Conservation (phyloP, 225 moss, liverwort and hornwort genomes). For the Rhytidiadelphus loreus region DNA sequence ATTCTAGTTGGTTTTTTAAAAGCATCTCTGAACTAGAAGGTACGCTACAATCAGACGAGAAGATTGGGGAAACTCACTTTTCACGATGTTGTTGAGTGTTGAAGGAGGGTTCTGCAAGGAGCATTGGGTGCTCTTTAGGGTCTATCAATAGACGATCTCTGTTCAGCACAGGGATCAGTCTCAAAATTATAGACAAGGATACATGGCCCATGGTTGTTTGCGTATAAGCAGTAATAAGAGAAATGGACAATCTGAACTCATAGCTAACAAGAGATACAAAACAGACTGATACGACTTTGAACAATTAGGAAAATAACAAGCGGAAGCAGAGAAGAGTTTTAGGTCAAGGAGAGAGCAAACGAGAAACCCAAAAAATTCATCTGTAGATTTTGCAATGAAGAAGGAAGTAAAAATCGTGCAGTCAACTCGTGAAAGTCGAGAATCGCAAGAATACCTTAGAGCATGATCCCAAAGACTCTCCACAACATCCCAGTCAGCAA, state of each 20-base stretch:
- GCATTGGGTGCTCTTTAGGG: constrained; percentile 89
- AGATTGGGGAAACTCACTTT: constrained; percentile 31
- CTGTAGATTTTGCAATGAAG: neutral
- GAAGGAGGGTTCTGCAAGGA: constrained; percentile 85
- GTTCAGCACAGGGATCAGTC: constrained; percentile 1
- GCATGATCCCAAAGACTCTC: constrained; percentile 97
- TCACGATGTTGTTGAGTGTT: constrained; percentile 85
- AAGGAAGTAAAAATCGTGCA: neutral
- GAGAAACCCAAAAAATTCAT: neutral
- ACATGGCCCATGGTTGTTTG: neutral
- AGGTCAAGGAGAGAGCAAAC: neutral
- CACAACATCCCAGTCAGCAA: constrained; percentile 87
- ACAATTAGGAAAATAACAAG: neutral
- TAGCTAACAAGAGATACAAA: neutral
- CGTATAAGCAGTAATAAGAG: neutral
- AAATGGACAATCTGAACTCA: neutral
- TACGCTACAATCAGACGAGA: neutral
- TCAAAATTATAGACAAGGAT: neutral
- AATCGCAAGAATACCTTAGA: constrained; percentile 31
- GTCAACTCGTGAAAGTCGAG: neutral
- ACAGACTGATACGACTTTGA: neutral
- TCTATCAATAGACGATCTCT: constrained; percentile 79
- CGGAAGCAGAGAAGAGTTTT: neutral
- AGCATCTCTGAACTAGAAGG: neutral
- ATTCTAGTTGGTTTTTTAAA: neutral